phyloP scores from a whole-genome alignment of 2,329 filamentous ascomycete species.

The Biscogniauxia marginata region DNA sequence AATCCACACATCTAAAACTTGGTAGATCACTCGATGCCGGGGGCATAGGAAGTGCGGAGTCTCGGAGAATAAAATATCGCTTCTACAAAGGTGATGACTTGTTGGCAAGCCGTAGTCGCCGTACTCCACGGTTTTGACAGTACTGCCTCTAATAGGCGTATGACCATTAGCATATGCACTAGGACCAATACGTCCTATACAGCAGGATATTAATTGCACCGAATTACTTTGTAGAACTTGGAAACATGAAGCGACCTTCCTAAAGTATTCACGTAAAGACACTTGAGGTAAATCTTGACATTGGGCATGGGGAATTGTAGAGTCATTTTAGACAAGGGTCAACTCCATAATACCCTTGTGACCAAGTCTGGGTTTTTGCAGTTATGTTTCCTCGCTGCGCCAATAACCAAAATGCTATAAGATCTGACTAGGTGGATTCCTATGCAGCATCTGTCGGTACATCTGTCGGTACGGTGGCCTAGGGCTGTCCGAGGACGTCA shows the following conservation, averaged over 20 bases:
- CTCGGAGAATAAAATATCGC: too few species aligned
- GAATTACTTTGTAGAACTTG: neutral
- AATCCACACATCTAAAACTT: too few species aligned
- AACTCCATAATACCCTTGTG: neutral
- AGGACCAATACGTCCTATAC: neutral
- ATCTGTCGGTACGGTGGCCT: too few species aligned
- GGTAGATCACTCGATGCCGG: too few species aligned
- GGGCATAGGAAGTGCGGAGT: too few species aligned
- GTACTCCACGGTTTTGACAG: too few species aligned
- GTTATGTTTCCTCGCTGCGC: too few species aligned
- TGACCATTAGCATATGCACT: too few species aligned
- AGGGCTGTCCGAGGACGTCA: too few species aligned
- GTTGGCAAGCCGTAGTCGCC: too few species aligned
- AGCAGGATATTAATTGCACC: neutral
- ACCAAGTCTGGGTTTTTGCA: neutral
- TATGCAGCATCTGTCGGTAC: neutral
- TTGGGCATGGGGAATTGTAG: neutral
- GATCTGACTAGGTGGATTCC: neutral
- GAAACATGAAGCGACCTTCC: neutral
- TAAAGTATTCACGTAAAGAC: neutral
- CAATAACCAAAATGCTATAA: neutral
- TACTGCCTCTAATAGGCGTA: too few species aligned
- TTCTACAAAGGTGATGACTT: too few species aligned
- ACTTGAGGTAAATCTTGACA: neutral
- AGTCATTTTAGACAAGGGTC: neutral